These are phyloP conservation scores for Mortierella sp. DNA, from an alignment of 371 early-diverging fungal species.

Conservation along the genomic window DNA sequence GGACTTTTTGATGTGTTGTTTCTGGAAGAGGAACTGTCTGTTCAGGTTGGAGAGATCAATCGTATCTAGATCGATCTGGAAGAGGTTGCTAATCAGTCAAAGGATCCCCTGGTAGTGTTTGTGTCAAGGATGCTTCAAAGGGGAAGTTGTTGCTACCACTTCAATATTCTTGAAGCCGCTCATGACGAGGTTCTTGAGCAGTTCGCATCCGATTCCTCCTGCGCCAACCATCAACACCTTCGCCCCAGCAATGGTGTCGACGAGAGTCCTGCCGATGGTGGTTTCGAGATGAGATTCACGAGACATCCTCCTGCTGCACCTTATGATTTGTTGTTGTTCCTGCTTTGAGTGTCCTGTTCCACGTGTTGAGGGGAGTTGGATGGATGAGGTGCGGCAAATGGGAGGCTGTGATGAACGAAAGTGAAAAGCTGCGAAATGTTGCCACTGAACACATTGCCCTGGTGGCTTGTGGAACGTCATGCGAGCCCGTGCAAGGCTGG, in stretches of 20 bases:
- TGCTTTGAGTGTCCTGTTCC: not conserved
- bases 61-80: constrained; percentile 95
- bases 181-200: constrained; percentile 94
- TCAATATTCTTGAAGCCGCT: constrained; percentile 88
- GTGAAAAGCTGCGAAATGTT: not conserved
- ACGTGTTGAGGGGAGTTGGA: not conserved
- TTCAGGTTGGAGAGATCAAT: constrained; percentile 99
- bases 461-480: constrained; percentile 2
- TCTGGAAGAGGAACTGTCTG: constrained; percentile 98
- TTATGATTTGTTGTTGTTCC: constrained; percentile 2
- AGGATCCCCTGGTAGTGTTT: too few relatives aligned
- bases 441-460: too few relatives aligned
- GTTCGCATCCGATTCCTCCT: constrained; percentile 99
- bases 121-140: too few relatives aligned
- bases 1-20: constrained; percentile 90
- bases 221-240: constrained; percentile 85
- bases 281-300: constrained; percentile 45
- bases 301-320: constrained; percentile 5
- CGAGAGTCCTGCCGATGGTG: constrained; percentile 42
- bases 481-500: not conserved
- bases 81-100: too few relatives aligned
- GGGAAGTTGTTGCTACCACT: constrained; percentile 59
- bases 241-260: constrained; percentile 24
- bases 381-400: not conserved
- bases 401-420: not conserved